These are phyloP conservation scores for Pseudomicrostroma phylloplanum DNA, from an alignment of 1,284 basidiomycete genomes.

Conservation along the genomic window DNA sequence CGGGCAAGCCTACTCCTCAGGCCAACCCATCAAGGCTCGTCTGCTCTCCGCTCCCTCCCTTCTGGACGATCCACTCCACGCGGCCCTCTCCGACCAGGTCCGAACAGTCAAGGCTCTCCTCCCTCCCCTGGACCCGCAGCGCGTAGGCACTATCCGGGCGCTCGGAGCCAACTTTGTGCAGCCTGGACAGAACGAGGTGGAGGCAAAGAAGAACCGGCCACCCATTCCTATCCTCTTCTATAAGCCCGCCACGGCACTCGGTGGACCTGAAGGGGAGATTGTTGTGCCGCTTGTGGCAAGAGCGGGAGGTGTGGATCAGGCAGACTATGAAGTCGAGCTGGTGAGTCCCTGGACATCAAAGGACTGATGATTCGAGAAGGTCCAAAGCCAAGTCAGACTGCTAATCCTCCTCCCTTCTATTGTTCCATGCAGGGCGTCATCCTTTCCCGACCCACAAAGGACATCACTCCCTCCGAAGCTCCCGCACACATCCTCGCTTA, in stretches of 20 bases:
- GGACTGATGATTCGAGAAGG: background rate
- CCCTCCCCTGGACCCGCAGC: slow-evolving; percentile 17
- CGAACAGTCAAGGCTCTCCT: slow-evolving; percentile 27
- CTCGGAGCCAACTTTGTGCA: slow-evolving; percentile 21
- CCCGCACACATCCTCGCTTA: slow-evolving; percentile 27
- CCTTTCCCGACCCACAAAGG: slow-evolving; percentile 21
- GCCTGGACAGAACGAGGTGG: slow-evolving; percentile 16
- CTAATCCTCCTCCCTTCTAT: too few relatives aligned
- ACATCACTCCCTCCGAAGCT: slow-evolving; percentile 20
- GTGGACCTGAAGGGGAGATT: slow-evolving; percentile 24
- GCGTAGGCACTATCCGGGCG: slow-evolving; percentile 9
- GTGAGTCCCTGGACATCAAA: slow-evolving; percentile 9
- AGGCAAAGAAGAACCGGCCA: slow-evolving; percentile 23
- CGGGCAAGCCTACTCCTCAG: slow-evolving; percentile 18
- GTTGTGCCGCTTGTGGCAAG: slow-evolving; percentile 23
- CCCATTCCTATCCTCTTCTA: slow-evolving; percentile 35
- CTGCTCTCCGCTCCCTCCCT: slow-evolving; percentile 11
- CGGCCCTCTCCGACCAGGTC: slow-evolving; percentile 1
- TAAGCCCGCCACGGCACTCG: slow-evolving; percentile 22
- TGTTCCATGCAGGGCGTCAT: slow-evolving; percentile 14
- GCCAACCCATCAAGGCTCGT: slow-evolving; percentile 17
- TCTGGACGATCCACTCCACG: slow-evolving; percentile 12
- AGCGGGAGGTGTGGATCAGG: slow-evolving; percentile 10
- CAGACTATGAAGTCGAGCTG: slow-evolving; percentile 40
- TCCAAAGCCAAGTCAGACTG: background rate